Conservation (phyloP, 208 protist species). For the Trichomonas tenax region DNA sequence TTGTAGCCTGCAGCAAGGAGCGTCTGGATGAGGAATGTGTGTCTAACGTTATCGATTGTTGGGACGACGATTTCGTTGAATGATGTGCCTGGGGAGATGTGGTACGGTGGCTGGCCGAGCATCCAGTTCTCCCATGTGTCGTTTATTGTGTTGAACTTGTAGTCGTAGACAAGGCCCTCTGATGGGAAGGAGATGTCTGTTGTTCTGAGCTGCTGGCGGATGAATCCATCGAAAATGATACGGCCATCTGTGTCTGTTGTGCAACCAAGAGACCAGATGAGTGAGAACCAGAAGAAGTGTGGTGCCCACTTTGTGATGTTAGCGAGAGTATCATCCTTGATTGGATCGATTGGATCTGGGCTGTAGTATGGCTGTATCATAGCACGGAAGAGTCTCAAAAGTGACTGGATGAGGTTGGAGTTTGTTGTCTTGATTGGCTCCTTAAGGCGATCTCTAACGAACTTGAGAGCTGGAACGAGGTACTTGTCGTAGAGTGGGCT, state of each 20-base stretch:
- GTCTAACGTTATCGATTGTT: slow-evolving; percentile 80
- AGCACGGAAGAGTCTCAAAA: slow-evolving; percentile 72
- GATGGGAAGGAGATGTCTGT: slow-evolving; percentile 49
- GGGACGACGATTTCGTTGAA: slow-evolving; percentile 88
- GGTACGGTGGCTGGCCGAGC: slow-evolving; percentile 61
- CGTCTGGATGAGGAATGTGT: slow-evolving; percentile 73
- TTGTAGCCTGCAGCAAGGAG: slow-evolving; percentile 66
- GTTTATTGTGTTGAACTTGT: slow-evolving; percentile 60
- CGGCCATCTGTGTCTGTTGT: slow-evolving; percentile 67
- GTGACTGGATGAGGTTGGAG: slow-evolving; percentile 68
- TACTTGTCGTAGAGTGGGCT: slow-evolving; percentile 60
- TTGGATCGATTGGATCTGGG: slow-evolving; percentile 33
- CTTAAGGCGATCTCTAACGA: slow-evolving; percentile 62
- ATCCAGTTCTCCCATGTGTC: slow-evolving; percentile 70
- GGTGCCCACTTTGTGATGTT: neutral
- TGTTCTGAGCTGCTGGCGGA: slow-evolving; percentile 60
- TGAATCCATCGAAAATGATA: slow-evolving; percentile 69
- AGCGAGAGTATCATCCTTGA: neutral
- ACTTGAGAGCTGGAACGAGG: slow-evolving; percentile 65
- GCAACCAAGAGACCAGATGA: slow-evolving; percentile 88
- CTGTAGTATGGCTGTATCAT: slow-evolving; percentile 64
- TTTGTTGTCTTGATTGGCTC: slow-evolving; percentile 78
- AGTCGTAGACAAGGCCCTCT: slow-evolving; percentile 77
- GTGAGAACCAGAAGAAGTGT: slow-evolving; percentile 73
- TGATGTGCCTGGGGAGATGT: slow-evolving; percentile 55